phyloP scores from a whole-genome alignment of 148 eudicot genomes.

The Silene conica region DNA sequence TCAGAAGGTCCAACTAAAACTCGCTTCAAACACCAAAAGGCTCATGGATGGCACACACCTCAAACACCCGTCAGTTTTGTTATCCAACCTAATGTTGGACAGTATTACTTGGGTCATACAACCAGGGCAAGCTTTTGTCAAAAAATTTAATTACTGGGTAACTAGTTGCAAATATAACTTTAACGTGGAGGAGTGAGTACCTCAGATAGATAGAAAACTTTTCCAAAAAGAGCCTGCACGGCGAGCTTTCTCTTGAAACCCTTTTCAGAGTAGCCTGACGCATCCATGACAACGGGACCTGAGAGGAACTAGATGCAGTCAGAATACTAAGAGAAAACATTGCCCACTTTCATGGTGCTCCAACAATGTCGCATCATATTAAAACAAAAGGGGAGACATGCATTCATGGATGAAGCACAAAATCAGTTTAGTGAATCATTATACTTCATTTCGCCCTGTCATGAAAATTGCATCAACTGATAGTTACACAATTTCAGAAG shows the following conservation, averaged over 20 bases:
- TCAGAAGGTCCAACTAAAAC: background rate
- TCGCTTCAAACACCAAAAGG: background rate
- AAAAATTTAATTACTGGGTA: background rate
- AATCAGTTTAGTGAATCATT: too few relatives aligned
- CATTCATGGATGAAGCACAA: background rate
- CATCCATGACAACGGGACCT: constrained; percentile 98
- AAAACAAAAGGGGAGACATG: background rate
- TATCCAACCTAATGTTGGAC: background rate
- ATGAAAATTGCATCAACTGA: too few relatives aligned
- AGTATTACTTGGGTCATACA: background rate
- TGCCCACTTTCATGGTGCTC: background rate
- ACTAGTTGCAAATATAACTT: background rate
- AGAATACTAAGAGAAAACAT: constrained; percentile 8
- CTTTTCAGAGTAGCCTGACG: constrained; percentile 90
- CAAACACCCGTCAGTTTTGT: background rate
- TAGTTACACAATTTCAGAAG: too few relatives aligned
- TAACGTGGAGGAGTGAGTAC: constrained; percentile 33
- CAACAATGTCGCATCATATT: background rate
- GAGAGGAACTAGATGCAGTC: constrained; percentile 31
- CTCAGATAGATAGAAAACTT: constrained; percentile 89
- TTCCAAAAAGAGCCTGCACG: constrained; percentile 89
- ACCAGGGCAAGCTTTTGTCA: constrained; percentile 2
- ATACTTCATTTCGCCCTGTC: too few relatives aligned
- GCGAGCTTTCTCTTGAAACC: constrained; percentile 94
- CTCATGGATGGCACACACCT: background rate